These are phyloP conservation scores for Arabidopsis arenosa DNA, from an alignment of 345 rosid genomes.

Conservation along the genomic window DNA sequence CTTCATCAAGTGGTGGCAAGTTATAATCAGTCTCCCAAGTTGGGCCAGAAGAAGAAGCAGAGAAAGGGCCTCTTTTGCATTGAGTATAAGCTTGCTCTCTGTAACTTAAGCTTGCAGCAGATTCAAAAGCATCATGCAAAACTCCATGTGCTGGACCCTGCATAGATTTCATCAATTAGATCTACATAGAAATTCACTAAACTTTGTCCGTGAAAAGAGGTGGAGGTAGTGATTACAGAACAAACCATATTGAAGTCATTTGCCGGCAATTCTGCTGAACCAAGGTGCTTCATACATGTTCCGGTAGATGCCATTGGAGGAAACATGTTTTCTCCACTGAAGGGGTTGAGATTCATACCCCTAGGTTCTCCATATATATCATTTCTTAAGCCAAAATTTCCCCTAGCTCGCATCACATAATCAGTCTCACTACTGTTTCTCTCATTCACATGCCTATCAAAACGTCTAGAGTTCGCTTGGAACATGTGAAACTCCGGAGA, in stretches of 20 bases:
- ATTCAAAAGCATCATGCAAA: slow-evolving; percentile 53
- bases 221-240: slow-evolving; percentile 32
- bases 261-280: slow-evolving; percentile 44
- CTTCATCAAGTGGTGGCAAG: slow-evolving; percentile 59
- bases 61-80: slow-evolving; percentile 47
- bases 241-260: slow-evolving; percentile 59
- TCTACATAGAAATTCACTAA: neutral
- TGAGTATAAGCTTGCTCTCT: slow-evolving; percentile 47
- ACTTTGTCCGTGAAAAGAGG: neutral
- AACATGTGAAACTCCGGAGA: slow-evolving; percentile 46
- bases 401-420: slow-evolving; percentile 36
- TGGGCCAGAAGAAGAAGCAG: slow-evolving; percentile 47
- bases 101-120: slow-evolving; percentile 50
- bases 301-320: slow-evolving; percentile 45
- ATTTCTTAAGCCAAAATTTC: slow-evolving; percentile 45
- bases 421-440: slow-evolving; percentile 45
- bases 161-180: slow-evolving; percentile 39
- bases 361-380: slow-evolving; percentile 41
- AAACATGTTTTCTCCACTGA: slow-evolving; percentile 47
- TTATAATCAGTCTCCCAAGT: slow-evolving; percentile 50
- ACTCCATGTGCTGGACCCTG: slow-evolving; percentile 56
- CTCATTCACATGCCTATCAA: slow-evolving; percentile 46
- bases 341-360: slow-evolving; percentile 34
- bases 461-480: slow-evolving; percentile 43
- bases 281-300: slow-evolving; percentile 29